A percentile compares a stretch with the other conserved stretches of the same genome.
phyloP scores from a whole-genome alignment of 306 rosid genomes.

The Comarum palustre region DNA sequence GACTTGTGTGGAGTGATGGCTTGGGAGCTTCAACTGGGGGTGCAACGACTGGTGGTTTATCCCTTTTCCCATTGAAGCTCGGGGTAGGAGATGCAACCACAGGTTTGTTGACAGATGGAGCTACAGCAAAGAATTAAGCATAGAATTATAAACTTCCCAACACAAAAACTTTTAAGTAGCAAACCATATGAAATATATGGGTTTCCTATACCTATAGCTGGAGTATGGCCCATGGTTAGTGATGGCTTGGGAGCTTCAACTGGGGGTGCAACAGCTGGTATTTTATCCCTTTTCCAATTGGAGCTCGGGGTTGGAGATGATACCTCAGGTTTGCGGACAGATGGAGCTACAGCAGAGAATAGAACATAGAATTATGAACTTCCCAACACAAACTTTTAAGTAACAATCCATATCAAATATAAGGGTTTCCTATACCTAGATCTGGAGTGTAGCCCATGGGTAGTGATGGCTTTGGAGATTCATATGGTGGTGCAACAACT shows the following conservation, averaged over 20 bases:
- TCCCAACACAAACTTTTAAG: not conserved
- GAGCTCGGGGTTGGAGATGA: constrained; percentile 23
- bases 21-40: constrained; percentile 41
- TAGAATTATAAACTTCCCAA: not conserved
- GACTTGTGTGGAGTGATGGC: constrained; percentile 37
- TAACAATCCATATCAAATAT: not conserved
- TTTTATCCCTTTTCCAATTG: constrained; percentile 29
- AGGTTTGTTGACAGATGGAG: constrained; percentile 7
- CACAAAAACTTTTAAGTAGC: not conserved
- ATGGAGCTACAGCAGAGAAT: constrained; percentile 8
- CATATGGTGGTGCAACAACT: constrained; percentile 23
- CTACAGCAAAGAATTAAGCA: not conserved
- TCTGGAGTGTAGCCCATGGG: constrained; percentile 19
- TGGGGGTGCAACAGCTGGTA: constrained; percentile 46
- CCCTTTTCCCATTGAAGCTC: constrained; percentile 31
- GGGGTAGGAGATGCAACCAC: constrained; percentile 11
- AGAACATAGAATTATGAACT: not conserved
- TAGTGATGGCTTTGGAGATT: constrained; percentile 22
- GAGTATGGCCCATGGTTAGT: constrained; percentile 39
- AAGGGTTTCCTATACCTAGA: constrained; percentile 24
- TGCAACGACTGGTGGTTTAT: constrained; percentile 41
- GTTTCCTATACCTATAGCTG: constrained; percentile 39
- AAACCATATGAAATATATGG: not conserved
- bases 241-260: constrained; percentile 37
- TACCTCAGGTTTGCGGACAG: constrained; percentile 4